Conservation (phyloP, 345 rosid genomes). For the Corymbia maculata region DNA sequence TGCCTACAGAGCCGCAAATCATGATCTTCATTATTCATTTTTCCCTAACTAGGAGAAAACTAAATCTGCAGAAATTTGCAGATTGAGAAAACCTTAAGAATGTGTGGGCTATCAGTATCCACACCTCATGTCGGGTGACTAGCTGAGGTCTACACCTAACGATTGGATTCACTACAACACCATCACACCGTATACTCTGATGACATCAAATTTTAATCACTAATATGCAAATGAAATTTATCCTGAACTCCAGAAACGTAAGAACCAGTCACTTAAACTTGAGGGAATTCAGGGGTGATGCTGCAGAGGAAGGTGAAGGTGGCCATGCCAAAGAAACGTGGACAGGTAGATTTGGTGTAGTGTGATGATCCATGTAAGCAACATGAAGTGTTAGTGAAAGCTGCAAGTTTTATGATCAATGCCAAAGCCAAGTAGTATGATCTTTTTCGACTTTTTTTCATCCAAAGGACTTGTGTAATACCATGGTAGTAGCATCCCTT, state of each 20-base stretch:
- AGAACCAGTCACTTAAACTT: background rate
- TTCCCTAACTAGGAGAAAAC: background rate
- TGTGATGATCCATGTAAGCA: background rate
- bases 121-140: background rate
- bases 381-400: background rate
- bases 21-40: background rate
- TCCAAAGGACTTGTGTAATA: background rate
- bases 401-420: background rate
- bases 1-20: fast-evolving
- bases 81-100: background rate
- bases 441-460: background rate
- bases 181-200: background rate
- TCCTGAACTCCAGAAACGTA: background rate
- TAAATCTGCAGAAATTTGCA: no score
- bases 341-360: background rate
- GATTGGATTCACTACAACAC: background rate
- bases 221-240: background rate
- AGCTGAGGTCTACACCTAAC: background rate
- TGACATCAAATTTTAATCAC: background rate
- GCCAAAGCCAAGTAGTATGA: background rate
- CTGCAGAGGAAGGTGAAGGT: background rate
- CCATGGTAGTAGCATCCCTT: background rate
- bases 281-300: background rate
- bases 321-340: background rate
- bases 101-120: background rate